Base-by-base conservation (phyloP, 2,329 filamentous ascomycete species). In the Tolypocladium amazonense region DNA sequence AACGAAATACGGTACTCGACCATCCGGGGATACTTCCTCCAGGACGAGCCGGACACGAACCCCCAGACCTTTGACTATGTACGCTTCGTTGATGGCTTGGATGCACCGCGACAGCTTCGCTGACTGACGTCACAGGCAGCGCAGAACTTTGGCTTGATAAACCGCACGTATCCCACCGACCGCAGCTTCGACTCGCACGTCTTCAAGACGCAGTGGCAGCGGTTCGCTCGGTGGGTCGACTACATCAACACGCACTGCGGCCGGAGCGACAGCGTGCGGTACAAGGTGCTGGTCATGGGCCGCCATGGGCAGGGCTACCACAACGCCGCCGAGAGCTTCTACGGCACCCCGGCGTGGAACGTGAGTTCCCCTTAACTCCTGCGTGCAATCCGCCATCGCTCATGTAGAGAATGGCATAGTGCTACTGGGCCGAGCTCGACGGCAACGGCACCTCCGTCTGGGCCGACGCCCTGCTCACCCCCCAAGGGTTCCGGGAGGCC, bases 241-340 rank as follows among this genome's bases (percentile, higher is more conserved):
- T 72, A 76, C 30, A 69, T 89, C 43, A 87, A 87, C 72, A 62
- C 63, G 14, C 65, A 69, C 35, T 71, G 72, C 58, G 57, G 59
- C 38, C 66, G 69, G 4, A 69, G 77, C n/a, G 69, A 71, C 12
- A 77, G 75, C 56, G 78, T 80, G 18, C 73, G 77, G 37, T 90
- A 88, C 75, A 87, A 88, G 66, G 77, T 91, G 12, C 69, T 90
- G 37, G 86, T 86, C 71, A 77, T 89, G 70, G 87, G 83, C 3
- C 83, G 88, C 45, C 88, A 90, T 67, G 88, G 88, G 27, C 81
- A 90, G 71, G 88, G 88, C 15, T 83, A 75, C 65, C 82, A 85
- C 63, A 86, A 85, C 63, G 78, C 78, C 8, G 87, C 86, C 18
- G 84, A 89, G 71, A 75, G 77, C 35, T 87, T 78, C 69, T 89